A percentile compares a stretch with the other conserved stretches of the same genome.
Conservation (phyloP, 192 early-diverging fungal genomes). For the Endogone sp. region DNA sequence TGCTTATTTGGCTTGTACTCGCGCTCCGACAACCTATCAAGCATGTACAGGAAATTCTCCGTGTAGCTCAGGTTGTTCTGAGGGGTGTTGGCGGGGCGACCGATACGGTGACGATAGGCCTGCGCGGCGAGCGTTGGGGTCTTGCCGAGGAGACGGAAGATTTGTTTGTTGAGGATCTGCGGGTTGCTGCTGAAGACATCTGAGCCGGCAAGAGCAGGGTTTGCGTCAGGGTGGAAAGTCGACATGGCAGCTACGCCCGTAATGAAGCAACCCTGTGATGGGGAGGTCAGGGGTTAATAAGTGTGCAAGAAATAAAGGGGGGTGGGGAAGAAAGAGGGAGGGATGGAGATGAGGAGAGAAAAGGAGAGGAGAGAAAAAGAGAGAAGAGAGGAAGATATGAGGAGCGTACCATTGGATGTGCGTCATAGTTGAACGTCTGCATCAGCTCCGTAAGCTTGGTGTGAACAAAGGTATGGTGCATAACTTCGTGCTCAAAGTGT, state of each 20-base stretch:
- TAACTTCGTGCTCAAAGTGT: slow-evolving; percentile 45
- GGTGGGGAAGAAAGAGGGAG: background rate
- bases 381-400: background rate
- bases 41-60: slow-evolving; percentile 68
- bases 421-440: slow-evolving; percentile 58
- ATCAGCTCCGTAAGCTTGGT: slow-evolving; percentile 50
- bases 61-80: slow-evolving; percentile 50
- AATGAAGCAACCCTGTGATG: slow-evolving; percentile 51
- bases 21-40: slow-evolving; percentile 55
- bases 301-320: background rate
- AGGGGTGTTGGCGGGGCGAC: slow-evolving; percentile 36
- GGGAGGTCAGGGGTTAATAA: background rate
- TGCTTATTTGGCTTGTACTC: slow-evolving; percentile 56
- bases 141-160: slow-evolving; percentile 61
- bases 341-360: too few species aligned
- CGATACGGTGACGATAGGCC: slow-evolving; percentile 59
- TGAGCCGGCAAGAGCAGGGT: slow-evolving; percentile 56
- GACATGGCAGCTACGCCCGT: slow-evolving; percentile 53
- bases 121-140: slow-evolving; percentile 57
- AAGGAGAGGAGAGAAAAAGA: background rate
- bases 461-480: slow-evolving; percentile 55
- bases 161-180: slow-evolving; percentile 42
- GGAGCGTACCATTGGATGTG: slow-evolving; percentile 45
- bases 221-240: slow-evolving; percentile 68
- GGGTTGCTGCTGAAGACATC: slow-evolving; percentile 29